phyloP scores from a whole-genome alignment of 495 filamentous ascomycete genomes.

The Hamigera avellanea region DNA sequence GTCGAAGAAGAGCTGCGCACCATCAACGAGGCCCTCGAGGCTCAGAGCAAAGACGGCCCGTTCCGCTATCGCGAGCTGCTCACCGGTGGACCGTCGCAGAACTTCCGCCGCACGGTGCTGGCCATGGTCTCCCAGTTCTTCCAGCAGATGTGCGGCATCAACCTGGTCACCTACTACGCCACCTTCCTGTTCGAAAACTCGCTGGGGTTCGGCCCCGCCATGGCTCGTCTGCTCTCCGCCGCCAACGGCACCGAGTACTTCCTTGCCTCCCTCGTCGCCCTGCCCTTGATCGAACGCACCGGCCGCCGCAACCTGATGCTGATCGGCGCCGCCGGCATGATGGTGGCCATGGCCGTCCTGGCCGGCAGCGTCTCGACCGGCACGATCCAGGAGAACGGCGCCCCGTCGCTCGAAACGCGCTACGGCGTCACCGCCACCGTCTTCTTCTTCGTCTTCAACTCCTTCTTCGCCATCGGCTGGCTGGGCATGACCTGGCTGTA shows the following conservation, averaged over 20 bases:
- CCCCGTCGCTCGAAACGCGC: too few relatives aligned
- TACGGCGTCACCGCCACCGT: constrained; percentile 16
- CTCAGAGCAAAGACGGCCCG: too few relatives aligned
- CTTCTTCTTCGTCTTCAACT: constrained; percentile 22
- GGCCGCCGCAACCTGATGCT: constrained; percentile 40
- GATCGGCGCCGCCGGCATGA: constrained; percentile 21
- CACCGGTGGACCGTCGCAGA: too few relatives aligned
- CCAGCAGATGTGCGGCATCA: constrained; percentile 35
- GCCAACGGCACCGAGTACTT: constrained; percentile 31
- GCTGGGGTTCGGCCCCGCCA: constrained; percentile 38
- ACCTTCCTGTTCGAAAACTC: constrained; percentile 36
- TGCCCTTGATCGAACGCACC: constrained; percentile 36
- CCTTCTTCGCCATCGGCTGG: constrained; percentile 16
- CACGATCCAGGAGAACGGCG: too few relatives aligned
- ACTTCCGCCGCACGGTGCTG: too few relatives aligned
- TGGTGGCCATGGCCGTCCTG: constrained; percentile 13
- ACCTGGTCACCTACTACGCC: constrained; percentile 41
- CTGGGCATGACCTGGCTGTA: background rate
- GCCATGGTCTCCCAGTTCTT: too few relatives aligned
- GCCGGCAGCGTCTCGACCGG: constrained; percentile 14
- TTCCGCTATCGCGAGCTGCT: too few relatives aligned
- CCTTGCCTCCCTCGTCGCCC: constrained; percentile 18
- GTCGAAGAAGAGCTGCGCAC: too few relatives aligned
- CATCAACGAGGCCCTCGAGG: too few relatives aligned
- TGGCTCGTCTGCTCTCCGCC: constrained; percentile 39